phyloP scores from a whole-genome alignment of 116 monocot genomes.

The Phalaenopsis hybrid region DNA sequence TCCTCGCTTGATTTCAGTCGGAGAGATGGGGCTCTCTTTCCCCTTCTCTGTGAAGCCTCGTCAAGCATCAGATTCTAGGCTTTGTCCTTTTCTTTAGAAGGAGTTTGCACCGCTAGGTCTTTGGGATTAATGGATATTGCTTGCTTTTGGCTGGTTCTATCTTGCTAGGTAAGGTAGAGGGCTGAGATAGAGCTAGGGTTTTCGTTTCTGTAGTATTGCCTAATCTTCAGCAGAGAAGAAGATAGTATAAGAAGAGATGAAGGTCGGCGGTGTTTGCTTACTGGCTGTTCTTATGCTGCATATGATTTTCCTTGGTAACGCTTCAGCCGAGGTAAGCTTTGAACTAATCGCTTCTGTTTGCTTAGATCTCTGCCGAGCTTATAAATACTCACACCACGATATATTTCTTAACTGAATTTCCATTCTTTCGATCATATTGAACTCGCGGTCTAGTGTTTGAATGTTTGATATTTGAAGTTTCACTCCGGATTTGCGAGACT shows the following conservation, averaged over 20 bases:
- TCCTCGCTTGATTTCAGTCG: not conserved
- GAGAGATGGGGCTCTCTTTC: not conserved
- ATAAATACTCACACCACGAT: not conserved
- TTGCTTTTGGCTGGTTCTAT: not conserved
- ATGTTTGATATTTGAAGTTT: not conserved
- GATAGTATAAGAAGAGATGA: not conserved
- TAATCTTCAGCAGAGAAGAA: not conserved
- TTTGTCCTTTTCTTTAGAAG: not conserved
- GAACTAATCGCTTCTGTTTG: not conserved
- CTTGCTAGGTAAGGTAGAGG: not conserved
- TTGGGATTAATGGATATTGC: not conserved
- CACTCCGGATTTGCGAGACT: not conserved
- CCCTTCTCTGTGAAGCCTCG: not conserved
- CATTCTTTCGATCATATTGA: not conserved
- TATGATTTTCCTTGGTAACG: not conserved
- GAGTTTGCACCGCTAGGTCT: not conserved
- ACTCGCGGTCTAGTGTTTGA: not conserved
- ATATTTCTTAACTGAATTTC: not conserved
- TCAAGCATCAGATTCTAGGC: slow-evolving; percentile 2
- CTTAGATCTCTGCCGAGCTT: not conserved
- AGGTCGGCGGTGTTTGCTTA: not conserved
- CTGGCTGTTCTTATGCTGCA: not conserved
- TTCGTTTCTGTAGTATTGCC: not conserved
- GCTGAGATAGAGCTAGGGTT: not conserved
- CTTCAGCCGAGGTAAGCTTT: not conserved